phyloP scores from a whole-genome alignment of 805 yeast species.

The Kazachstania kunashirensis region DNA sequence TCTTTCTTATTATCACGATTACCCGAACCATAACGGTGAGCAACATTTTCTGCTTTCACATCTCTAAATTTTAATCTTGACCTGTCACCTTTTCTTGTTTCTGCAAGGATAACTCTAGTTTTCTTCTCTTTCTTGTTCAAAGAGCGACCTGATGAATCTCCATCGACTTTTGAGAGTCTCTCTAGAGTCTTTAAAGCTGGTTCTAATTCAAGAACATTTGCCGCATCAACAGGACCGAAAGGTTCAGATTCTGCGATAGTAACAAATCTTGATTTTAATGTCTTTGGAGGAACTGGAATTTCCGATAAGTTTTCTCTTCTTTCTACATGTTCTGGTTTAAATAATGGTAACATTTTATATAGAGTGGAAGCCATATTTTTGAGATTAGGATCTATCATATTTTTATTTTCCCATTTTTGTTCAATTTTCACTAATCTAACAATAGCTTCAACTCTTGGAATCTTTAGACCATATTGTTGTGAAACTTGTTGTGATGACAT shows the following conservation, averaged over 20 bases:
- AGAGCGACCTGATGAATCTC: conserved; percentile 40
- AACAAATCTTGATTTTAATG: conserved; percentile 70
- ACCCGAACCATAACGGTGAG: conserved; percentile 84
- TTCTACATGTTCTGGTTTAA: conserved; percentile 30
- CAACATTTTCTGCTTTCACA: conserved; percentile 75
- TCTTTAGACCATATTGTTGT: conserved; percentile 64
- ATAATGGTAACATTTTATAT: conserved; percentile 77
- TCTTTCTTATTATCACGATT: conserved; percentile 82
- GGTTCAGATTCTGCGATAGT: conserved; percentile 92
- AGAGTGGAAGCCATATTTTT: conserved; percentile 48
- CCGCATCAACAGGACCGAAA: conserved; percentile 93
- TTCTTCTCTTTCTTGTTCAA: conserved; percentile 17
- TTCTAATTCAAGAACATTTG: conserved; percentile 67
- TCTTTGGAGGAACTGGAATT: conserved; percentile 81
- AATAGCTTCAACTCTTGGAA: conserved; percentile 86
- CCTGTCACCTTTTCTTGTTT: conserved; percentile 59
- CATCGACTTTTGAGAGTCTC: conserved; percentile 51
- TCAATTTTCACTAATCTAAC: conserved; percentile 60
- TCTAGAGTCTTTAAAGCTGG: conserved; percentile 79
- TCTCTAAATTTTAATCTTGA: conserved; percentile 63
- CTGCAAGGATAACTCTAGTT: conserved; percentile 42
- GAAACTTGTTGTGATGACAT: conserved; percentile 65
- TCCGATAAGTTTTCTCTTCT: conserved; percentile 74
- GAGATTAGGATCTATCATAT: conserved; percentile 46
- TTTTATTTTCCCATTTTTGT: conserved; percentile 46